Evolutionary conservation across 768 basidiomycete genomes (phyloP), one percentile per base, ranked within the genome.

Genomic region (Auricularia heimuer): DNA sequence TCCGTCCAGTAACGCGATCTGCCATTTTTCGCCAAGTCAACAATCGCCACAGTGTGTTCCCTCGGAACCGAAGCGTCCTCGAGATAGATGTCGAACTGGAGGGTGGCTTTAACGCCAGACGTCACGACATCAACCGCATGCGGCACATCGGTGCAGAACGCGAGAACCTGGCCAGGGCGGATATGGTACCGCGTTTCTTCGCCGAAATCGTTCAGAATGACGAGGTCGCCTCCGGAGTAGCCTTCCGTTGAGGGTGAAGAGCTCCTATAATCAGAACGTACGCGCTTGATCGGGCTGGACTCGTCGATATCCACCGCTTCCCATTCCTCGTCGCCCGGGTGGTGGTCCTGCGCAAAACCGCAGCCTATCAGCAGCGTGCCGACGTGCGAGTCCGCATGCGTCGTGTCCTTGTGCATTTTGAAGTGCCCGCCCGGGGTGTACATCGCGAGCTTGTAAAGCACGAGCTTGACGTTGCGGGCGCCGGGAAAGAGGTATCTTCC

Each of bases 331-430:
- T 51, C 58, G 37, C 34, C 67, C 60, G 60, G 36, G 6, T 66
- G 42, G 18, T 47, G 18, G 3, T 58, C 65, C 24, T 21, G 2
- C 16, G 68, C 61, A 63, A 75, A 72, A 10, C 74, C 74, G 10
- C 75, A 64, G 29, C 75, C 73, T 21, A 76, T 34, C 33, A 77
- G 69, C 66, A 77, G 75, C 3, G 75, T 75, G 35, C 75, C 74
- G 29, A 76, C 67, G 7, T 75, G 69, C 14, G 47, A 51, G 36
- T 68, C 72, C 3, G 62, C 67, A 54, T 73, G 66, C 0, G 71
- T 74, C 0, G 73, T 75, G 65, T 75, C 73, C 18, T 71, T 71
- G 62, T 74, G 74, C 3, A 65, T 10, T 54, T 69, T 67, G 67
- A 75, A 75, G 56, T 71, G 69, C 8, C 71, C 74, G 3, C 66